phyloP scores from a whole-genome alignment of 2,329 filamentous ascomycete species.

The Fusarium aywerte region DNA sequence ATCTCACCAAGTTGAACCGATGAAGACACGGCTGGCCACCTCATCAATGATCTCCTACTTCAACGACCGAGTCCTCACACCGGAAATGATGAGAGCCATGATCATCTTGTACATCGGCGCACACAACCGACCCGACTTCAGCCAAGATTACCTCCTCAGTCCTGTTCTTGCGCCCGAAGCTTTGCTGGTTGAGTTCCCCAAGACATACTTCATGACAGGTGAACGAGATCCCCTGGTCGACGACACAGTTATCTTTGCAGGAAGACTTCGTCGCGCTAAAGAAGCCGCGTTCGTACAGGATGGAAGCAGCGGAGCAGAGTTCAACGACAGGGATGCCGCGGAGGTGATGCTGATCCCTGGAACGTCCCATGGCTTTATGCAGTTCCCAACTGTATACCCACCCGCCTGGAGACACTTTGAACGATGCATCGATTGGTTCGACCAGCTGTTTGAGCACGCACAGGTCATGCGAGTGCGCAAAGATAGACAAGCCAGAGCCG shows the following conservation, averaged over 20 bases:
- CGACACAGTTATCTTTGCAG: constrained; percentile 96
- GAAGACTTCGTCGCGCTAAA: constrained; percentile 84
- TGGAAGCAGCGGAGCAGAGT: constrained; percentile 46
- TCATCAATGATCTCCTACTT: constrained; percentile 99
- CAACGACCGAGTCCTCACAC: constrained; percentile 91
- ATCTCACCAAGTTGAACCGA: constrained; percentile 65
- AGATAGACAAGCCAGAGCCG: constrained; percentile 26
- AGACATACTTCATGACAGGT: constrained; percentile 92
- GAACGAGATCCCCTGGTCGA: constrained; percentile 96
- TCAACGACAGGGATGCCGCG: constrained; percentile 57
- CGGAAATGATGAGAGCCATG: constrained; percentile 99
- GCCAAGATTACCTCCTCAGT: constrained; percentile 88
- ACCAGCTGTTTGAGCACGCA: constrained; percentile 73
- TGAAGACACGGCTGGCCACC: constrained; percentile 90
- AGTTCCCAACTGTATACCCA: constrained; percentile 88
- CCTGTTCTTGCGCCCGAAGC: constrained; percentile 89
- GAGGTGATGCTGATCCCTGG: constrained; percentile 89
- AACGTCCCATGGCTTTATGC: constrained; percentile 92
- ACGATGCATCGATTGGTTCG: constrained; percentile 82
- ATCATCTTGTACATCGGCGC: constrained; percentile 97
- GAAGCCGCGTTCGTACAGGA: constrained; percentile 55
- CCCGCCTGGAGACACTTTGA: constrained; percentile 91
- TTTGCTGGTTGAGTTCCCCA: constrained; percentile 87
- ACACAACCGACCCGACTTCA: constrained; percentile 91
- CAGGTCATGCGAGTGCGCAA: constrained; percentile 53